Evolutionary conservation across 768 basidiomycete species (phyloP), one percentile per base, ranked within the genome.

Genomic region (Cystofilobasidium bisporidii): DNA sequence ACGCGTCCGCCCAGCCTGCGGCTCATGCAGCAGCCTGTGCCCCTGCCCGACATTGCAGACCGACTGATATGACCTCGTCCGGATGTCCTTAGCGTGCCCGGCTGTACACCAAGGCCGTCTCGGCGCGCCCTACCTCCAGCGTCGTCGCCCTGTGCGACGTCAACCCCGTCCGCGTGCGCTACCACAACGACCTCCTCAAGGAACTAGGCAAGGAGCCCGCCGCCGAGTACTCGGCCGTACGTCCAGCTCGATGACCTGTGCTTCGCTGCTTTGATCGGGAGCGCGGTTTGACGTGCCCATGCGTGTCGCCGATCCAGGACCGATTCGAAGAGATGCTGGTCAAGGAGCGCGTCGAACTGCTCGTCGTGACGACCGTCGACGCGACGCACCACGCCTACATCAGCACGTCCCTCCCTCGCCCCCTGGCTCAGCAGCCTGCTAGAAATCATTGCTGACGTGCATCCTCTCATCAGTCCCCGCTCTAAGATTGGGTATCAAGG

Each of bases 311-410:
- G 15, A 12, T 24, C 1, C 61, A 62, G 61, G 78, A 78, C 32
- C 73, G 78, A 43, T 83, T 80, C 76, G 72, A 73, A 67, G 76
- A 77, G 67, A 83, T 82, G 81, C 73, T 83, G 68, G 72, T 76
- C 56, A 78, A 78, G 63, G 79, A 81, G 71, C 78, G 76, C 33
- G 79, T 82, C 28, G 79, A 82, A 62, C 78, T 77, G n/a, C 73
- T 82, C 9, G 81, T 83, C 0, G 77, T 83, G 3, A 82, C 81
- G 9, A 82, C 81, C 59, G 75, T 82, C 38, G 82, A 83, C 70
- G 78, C 80, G 18, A 74, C 80, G 55, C 82, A 83, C 70, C 79
- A 82, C 71, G 60, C 75, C 61, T 83, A 81, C 73, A 82, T 82
- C 69, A 78, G 80, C 78, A 61, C 71, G 78, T 72, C 3, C 2